These are phyloP conservation scores for Pseudocercospora musae DNA, from an alignment of 2,329 filamentous ascomycete genomes.

Conservation along the genomic window DNA sequence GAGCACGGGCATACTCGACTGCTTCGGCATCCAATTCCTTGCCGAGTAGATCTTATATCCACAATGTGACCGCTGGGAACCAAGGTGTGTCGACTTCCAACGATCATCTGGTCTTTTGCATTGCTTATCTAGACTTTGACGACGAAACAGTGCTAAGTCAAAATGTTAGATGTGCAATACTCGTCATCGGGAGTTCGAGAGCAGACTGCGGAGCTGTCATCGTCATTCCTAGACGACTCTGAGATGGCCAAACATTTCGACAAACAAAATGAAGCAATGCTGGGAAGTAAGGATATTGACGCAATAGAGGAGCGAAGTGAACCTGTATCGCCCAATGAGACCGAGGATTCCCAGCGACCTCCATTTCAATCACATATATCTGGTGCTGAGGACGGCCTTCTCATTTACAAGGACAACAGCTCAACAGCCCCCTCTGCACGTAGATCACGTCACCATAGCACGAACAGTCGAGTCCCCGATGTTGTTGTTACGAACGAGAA, in stretches of 20 bases:
- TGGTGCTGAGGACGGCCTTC: slow-evolving; percentile 10
- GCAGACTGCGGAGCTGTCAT: slow-evolving; percentile 39
- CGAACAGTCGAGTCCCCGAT: slow-evolving; percentile 22
- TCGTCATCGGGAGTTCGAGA: slow-evolving; percentile 39
- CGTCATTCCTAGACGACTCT: slow-evolving; percentile 37
- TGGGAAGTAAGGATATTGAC: slow-evolving; percentile 18
- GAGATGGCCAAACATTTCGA: slow-evolving; percentile 28
- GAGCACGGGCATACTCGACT: slow-evolving; percentile 12
- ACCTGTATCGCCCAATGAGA: slow-evolving; percentile 30
- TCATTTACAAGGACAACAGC: slow-evolving; percentile 15
- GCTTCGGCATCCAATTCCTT: slow-evolving; percentile 23
- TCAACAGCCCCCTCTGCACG: neutral
- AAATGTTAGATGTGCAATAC: slow-evolving; percentile 40
- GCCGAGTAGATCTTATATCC: slow-evolving; percentile 37
- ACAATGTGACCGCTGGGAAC: slow-evolving; percentile 29
- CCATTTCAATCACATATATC: slow-evolving; percentile 1
- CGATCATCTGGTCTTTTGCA: neutral
- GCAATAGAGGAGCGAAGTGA: slow-evolving; percentile 37
- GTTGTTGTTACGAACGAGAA: slow-evolving; percentile 30
- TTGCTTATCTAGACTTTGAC: neutral
- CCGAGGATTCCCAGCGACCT: slow-evolving; percentile 6
- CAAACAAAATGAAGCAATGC: neutral
- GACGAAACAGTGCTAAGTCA: slow-evolving; percentile 1
- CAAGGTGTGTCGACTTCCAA: slow-evolving; percentile 16
- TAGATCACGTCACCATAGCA: neutral